Conservation (phyloP, 768 basidiomycete species). For the Trametes meyenii region DNA sequence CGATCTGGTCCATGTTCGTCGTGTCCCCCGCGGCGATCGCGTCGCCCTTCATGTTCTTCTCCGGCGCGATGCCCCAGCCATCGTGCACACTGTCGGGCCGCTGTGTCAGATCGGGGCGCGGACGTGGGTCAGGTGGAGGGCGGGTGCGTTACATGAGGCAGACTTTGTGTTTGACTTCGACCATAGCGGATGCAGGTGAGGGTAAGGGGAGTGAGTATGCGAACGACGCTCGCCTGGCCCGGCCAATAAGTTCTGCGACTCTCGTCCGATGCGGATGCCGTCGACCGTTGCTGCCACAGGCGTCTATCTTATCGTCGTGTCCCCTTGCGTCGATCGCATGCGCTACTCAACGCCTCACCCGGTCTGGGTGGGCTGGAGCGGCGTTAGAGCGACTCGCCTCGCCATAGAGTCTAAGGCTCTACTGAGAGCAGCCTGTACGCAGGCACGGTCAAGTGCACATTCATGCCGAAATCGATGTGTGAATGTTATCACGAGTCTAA, state of each 20-base stretch:
- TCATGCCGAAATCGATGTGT: too few species aligned
- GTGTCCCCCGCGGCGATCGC: slow-evolving; percentile 87
- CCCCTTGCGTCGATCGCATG: too few species aligned
- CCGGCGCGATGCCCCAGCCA: slow-evolving; percentile 85
- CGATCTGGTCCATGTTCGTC: slow-evolving; percentile 87
- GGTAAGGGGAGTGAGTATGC: background rate
- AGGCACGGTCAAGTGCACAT: too few species aligned
- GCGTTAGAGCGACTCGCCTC: too few species aligned
- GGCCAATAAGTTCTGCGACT: too few species aligned
- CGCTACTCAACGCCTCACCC: too few species aligned
- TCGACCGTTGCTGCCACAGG: background rate
- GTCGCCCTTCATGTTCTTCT: slow-evolving; percentile 77
- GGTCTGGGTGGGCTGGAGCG: too few species aligned
- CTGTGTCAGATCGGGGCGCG: background rate
- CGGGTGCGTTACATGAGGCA: slow-evolving; percentile 71
- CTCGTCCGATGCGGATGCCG: slow-evolving; percentile 2
- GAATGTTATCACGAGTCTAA: too few species aligned
- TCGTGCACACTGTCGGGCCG: slow-evolving; percentile 75
- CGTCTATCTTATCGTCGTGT: slow-evolving; percentile 8
- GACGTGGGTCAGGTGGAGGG: background rate
- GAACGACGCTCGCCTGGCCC: too few species aligned
- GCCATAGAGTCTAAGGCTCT: too few species aligned
- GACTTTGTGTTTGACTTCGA: slow-evolving; percentile 80
- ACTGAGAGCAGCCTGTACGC: too few species aligned
- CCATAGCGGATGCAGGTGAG: slow-evolving; percentile 36